Evolutionary conservation across 1,284 basidiomycete genomes (phyloP).

Genomic region (Naganishia sp.): DNA sequence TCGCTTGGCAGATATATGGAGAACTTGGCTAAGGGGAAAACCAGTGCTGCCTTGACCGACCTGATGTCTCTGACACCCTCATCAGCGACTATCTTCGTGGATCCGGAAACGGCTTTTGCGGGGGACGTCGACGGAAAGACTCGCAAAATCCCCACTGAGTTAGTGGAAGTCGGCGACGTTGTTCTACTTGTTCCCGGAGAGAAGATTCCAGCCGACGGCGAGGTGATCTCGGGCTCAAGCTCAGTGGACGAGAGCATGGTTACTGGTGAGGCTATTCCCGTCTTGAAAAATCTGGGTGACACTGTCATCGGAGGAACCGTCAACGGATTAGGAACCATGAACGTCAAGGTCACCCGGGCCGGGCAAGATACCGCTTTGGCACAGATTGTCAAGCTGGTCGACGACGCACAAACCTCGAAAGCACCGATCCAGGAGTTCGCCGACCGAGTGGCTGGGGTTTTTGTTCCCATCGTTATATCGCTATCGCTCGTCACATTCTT

Average conservation of each 20-base stretch:
- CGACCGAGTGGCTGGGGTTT: slow-evolving; percentile 89
- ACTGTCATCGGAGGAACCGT: slow-evolving; percentile 93
- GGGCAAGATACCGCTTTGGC: slow-evolving; percentile 94
- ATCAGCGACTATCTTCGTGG: slow-evolving; percentile 90
- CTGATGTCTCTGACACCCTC: slow-evolving; percentile 92
- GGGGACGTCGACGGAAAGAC: slow-evolving; percentile 62
- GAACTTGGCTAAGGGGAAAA: slow-evolving; percentile 95
- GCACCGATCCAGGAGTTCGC: slow-evolving; percentile 98
- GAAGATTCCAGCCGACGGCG: slow-evolving; percentile 93
- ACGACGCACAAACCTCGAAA: slow-evolving; percentile 96
- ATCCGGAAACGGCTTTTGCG: slow-evolving; percentile 38
- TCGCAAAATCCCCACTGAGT: slow-evolving; percentile 87
- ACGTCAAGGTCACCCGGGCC: slow-evolving; percentile 91
- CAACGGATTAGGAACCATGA: slow-evolving; percentile 92
- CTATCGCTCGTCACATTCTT: slow-evolving; percentile 81
- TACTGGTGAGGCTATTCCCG: slow-evolving; percentile 92
- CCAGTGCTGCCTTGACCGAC: slow-evolving; percentile 91
- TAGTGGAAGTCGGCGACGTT: slow-evolving; percentile 89
- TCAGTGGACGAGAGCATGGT: slow-evolving; percentile 95
- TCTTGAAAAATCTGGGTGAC: slow-evolving; percentile 79
- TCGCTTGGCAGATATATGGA: slow-evolving; percentile 93
- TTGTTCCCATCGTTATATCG: slow-evolving; percentile 87
- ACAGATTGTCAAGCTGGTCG: slow-evolving; percentile 95
- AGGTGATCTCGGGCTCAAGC: slow-evolving; percentile 79
- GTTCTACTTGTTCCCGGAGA: slow-evolving; percentile 96